Evolutionary conservation across 2,329 filamentous ascomycete species (phyloP).

Genomic region (Coniochaeta sp.): DNA sequence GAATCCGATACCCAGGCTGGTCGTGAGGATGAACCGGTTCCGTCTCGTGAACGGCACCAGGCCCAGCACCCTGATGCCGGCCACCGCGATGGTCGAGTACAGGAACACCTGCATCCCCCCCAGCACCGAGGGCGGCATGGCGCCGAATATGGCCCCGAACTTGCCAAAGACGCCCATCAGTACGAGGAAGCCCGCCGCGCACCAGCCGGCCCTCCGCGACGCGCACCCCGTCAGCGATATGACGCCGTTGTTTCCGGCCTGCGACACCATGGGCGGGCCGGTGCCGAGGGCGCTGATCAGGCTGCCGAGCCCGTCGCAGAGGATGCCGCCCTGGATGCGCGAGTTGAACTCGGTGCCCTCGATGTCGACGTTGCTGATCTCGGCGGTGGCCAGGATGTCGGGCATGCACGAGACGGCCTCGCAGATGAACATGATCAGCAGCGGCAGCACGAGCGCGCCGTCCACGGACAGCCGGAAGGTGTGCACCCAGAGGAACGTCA

Average conservation of each 20-base stretch:
- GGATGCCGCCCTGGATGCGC: constrained; percentile 61
- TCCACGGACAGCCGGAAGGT: constrained; percentile 62
- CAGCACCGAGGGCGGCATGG: constrained; percentile 48
- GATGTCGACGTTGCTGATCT: constrained; percentile 38
- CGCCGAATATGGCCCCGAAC: constrained; percentile 60
- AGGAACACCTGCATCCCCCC: constrained; percentile 54
- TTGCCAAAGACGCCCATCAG: constrained; percentile 66
- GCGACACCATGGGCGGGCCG: constrained; percentile 61
- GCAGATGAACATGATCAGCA: constrained; percentile 59
- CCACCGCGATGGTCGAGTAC: constrained; percentile 58
- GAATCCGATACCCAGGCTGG: constrained; percentile 50
- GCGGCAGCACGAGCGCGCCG: constrained; percentile 56
- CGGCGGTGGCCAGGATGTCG: constrained; percentile 55
- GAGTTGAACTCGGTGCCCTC: constrained; percentile 58
- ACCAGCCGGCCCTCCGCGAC: constrained; percentile 61
- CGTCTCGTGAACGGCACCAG: constrained; percentile 56
- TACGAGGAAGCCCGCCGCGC: constrained; percentile 57
- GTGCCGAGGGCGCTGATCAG: constrained; percentile 57
- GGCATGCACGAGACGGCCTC: constrained; percentile 54
- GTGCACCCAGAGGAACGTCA: constrained; percentile 64
- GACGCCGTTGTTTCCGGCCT: constrained; percentile 64
- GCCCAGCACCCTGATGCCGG: constrained; percentile 58
- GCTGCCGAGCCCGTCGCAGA: constrained; percentile 61
- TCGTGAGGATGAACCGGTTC: constrained; percentile 60
- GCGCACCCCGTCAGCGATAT: constrained; percentile 62